phyloP scores from a whole-genome alignment of 805 yeast genomes.

The Starmerella vaccinii region DNA sequence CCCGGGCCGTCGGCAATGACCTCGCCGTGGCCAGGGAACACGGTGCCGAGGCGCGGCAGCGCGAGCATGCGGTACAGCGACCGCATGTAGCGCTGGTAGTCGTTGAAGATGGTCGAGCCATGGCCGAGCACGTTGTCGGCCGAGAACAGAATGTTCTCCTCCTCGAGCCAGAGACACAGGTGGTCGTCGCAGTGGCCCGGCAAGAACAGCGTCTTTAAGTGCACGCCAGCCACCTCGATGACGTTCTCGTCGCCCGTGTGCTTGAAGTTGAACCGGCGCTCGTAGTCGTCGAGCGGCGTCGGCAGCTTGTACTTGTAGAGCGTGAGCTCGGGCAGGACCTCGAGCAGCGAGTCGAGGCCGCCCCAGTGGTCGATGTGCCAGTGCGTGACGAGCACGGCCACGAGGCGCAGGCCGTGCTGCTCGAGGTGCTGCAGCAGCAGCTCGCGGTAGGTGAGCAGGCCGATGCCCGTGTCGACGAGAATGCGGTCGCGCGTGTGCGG shows the following conservation, averaged over 20 bases:
- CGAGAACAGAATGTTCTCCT: slow-evolving; percentile 30
- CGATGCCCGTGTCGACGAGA: slow-evolving; percentile 33
- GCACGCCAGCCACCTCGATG: slow-evolving; percentile 27
- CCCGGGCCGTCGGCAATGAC: slow-evolving; percentile 27
- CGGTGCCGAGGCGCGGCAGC: slow-evolving; percentile 17
- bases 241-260: slow-evolving; percentile 24
- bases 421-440: slow-evolving; percentile 25
- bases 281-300: slow-evolving; percentile 2
- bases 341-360: slow-evolving; percentile 25
- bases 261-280: neutral
- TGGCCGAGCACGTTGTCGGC: slow-evolving; percentile 35
- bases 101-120: slow-evolving; percentile 32
- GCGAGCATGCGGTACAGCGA: slow-evolving; percentile 27
- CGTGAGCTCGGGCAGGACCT: slow-evolving; percentile 13
- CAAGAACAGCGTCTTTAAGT: slow-evolving; percentile 26
- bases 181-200: slow-evolving; percentile 36
- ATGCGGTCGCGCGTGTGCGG: slow-evolving; percentile 26
- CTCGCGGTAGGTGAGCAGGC: slow-evolving; percentile 26
- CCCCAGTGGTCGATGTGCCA: slow-evolving; percentile 34
- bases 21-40: slow-evolving; percentile 35
- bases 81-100: slow-evolving; percentile 27
- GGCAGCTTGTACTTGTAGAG: slow-evolving; percentile 16
- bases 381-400: slow-evolving; percentile 29
- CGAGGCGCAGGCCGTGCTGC: slow-evolving; percentile 9
- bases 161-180: slow-evolving; percentile 29